phyloP scores from a whole-genome alignment of 352 stramenopile species.

The Phytophthora rubi region DNA sequence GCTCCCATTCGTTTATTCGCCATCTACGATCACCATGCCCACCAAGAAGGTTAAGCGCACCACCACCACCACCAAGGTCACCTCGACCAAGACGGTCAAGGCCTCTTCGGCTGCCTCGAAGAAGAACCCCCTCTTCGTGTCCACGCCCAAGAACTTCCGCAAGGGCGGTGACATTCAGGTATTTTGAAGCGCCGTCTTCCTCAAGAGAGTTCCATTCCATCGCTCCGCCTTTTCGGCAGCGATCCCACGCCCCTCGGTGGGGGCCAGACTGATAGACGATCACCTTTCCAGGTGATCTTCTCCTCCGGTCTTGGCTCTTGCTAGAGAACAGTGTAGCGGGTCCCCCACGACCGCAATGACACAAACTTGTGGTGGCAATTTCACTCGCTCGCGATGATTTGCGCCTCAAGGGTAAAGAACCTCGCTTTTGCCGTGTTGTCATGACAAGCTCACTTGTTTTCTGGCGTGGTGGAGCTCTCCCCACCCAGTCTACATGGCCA shows the following conservation, averaged over 20 bases:
- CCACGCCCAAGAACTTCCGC: slow-evolving; percentile 94
- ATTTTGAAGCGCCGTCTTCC: slow-evolving; percentile 51
- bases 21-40: slow-evolving; percentile 85
- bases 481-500: slow-evolving; percentile 3
- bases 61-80: slow-evolving; percentile 66
- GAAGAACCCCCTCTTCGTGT: slow-evolving; percentile 95
- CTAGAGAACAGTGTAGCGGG: slow-evolving; percentile 77
- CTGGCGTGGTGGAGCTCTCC: slow-evolving; percentile 18
- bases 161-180: slow-evolving; percentile 97
- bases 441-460: slow-evolving; percentile 38
- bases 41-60: slow-evolving; percentile 90
- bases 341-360: slow-evolving; percentile 92
- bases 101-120: slow-evolving; percentile 67
- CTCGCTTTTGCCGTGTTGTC: slow-evolving; percentile 39
- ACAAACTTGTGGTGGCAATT: slow-evolving; percentile 90
- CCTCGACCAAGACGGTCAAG: slow-evolving; percentile 76
- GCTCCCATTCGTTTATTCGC: slow-evolving; percentile 82
- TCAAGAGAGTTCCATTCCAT: slow-evolving; percentile 17
- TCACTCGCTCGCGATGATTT: slow-evolving; percentile 46
- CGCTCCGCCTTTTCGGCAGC: slow-evolving; percentile 19
- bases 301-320: slow-evolving; percentile 9
- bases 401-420: slow-evolving; percentile 85
- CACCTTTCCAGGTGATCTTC: neutral
- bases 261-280: neutral
- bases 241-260: slow-evolving; percentile 37